Percentiles rank a stretch among this genome's conserved stretches.
Evolutionary conservation across 2,329 filamentous ascomycete genomes (phyloP).

Genomic region (Aspergillus sp.): DNA sequence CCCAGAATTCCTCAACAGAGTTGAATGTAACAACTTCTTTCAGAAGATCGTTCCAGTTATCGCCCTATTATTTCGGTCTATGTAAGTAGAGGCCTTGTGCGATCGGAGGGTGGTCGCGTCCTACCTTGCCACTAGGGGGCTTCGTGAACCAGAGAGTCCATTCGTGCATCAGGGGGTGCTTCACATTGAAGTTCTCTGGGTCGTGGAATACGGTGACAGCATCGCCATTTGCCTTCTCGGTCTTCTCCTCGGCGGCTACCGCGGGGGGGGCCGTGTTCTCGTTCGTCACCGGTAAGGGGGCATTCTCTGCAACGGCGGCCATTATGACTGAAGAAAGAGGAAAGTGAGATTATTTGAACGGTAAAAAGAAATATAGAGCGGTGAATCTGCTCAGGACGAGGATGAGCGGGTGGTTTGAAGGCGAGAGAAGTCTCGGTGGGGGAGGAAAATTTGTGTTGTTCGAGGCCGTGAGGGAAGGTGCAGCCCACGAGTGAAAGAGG

Average conservation of each 20-base stretch:
- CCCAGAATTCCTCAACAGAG: slow-evolving; percentile 99
- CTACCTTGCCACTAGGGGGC: slow-evolving; percentile 91
- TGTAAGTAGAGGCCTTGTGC: slow-evolving; percentile 8
- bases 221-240: slow-evolving; percentile 48
- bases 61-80: slow-evolving; percentile 59
- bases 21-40: slow-evolving; percentile 99
- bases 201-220: slow-evolving; percentile 95
- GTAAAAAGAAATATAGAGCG: slow-evolving; percentile 10
- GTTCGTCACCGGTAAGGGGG: slow-evolving; percentile 43
- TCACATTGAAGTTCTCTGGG: slow-evolving; percentile 98
- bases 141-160: slow-evolving; percentile 99
- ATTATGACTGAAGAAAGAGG: slow-evolving; percentile 27
- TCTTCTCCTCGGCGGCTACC: slow-evolving; percentile 47
- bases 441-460: slow-evolving; percentile 24
- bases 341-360: slow-evolving; percentile 1
- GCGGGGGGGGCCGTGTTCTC: slow-evolving; percentile 55
- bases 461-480: slow-evolving; percentile 26
- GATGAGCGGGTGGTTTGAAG: slow-evolving; percentile 12
- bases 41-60: slow-evolving; percentile 97
- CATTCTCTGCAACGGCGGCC: slow-evolving; percentile 40
- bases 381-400: slow-evolving; percentile 9
- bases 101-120: slow-evolving; percentile 5
- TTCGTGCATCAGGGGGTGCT: slow-evolving; percentile 94
- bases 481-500: slow-evolving; percentile 18
- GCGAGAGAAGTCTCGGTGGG: slow-evolving; percentile 19